Base-by-base conservation (phyloP, 2,329 filamentous ascomycete species). In the Xylaria sp. region DNA sequence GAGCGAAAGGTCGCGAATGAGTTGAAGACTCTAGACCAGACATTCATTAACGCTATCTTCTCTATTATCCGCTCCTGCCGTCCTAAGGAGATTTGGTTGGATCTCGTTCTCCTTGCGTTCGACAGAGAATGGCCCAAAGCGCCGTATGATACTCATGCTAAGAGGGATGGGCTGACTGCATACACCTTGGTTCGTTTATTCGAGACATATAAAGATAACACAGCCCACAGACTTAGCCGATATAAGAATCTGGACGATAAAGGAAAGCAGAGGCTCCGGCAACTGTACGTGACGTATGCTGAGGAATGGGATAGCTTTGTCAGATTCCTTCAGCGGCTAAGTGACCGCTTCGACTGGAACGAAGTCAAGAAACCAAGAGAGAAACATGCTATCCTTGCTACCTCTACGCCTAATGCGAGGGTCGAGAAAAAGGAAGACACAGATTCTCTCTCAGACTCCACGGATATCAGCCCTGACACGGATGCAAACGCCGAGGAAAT, bases 291-390 rank as follows among this genome's bases (percentile, higher is more conserved):
- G 7, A n/a, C 48, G 3, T 32, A 67, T 53, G 4, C 53, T 12
- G 56, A 61, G 5, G 58, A 69, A 34, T 73, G 73, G 64, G 42
- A 39, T 6, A 30, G 14, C 12, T 76, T 75, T 48, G 47, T 74
- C 1, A 12, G 54, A 24, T 77, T 77, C 42, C 69, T 78, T 12
- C n/a, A 21, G 8, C 65, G 72, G 51, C 42, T 77, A 32, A 68
- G 69, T 21, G 75, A 75, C 64, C 75, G 76, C 14, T 78, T 78
- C 50, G 67, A 75, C 9, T 77, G 75, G 73, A 67, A 32, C 0
- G 19, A 24, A 17, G 47, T 30, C n/a, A 64, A 58, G 14, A 17
- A 42, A 8, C 32, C 6, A 3, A 57, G 53, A 32, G 48, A 55
- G 51, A 64, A 51, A 17, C 9, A n/a, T 19, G 30, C 30, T 50